phyloP scores from a whole-genome alignment of 495 filamentous ascomycete genomes.

The Saxophila tyrrhenica region DNA sequence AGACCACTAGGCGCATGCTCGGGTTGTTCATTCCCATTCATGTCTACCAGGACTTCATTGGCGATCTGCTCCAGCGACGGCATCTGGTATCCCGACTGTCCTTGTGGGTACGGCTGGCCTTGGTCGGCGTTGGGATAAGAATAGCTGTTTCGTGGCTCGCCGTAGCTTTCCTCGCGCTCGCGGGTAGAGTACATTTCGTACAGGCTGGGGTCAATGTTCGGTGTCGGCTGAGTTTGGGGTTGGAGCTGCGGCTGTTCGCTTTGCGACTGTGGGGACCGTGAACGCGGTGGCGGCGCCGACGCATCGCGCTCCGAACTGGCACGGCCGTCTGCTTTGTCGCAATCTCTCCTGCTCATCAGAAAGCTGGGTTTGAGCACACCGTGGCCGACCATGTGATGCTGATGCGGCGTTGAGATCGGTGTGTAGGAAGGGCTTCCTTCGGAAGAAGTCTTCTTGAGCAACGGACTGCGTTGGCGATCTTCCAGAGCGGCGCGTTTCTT shows the following conservation, averaged over 20 bases:
- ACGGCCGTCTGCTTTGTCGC: background rate
- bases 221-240: background rate
- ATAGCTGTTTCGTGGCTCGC: slow-evolving; percentile 1
- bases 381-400: background rate
- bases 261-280: background rate
- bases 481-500: slow-evolving; percentile 16
- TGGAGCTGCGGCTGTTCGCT: slow-evolving; percentile 1
- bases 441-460: slow-evolving; percentile 10
- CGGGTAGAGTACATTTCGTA: slow-evolving; percentile 11
- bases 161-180: background rate
- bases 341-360: background rate
- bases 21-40: slow-evolving; percentile 11
- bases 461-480: background rate
- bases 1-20: background rate
- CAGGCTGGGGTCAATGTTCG: slow-evolving; percentile 14
- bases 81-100: slow-evolving; percentile 1
- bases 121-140: slow-evolving; percentile 8
- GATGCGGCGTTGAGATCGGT: background rate
- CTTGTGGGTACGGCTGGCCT: background rate
- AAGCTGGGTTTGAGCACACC: slow-evolving; percentile 3
- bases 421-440: background rate
- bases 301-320: background rate
- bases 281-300: background rate
- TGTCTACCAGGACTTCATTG: slow-evolving; percentile 19
- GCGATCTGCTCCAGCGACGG: slow-evolving; percentile 21